Conservation (phyloP, 2,329 filamentous ascomycete genomes). For the Curvularia sp. region DNA sequence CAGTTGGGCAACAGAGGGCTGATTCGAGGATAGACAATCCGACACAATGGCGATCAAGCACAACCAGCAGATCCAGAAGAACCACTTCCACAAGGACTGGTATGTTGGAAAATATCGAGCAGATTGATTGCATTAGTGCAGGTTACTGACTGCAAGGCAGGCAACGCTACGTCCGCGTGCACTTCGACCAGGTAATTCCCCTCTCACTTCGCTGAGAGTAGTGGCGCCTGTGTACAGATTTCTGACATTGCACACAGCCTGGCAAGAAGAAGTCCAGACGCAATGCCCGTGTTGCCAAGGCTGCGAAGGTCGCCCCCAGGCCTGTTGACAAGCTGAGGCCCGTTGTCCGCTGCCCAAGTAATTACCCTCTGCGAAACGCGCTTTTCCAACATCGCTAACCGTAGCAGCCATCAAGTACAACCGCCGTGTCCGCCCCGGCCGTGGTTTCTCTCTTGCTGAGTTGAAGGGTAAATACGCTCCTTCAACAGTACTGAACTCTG, state of each 20-base stretch:
- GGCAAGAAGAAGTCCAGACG: slow-evolving; percentile 95
- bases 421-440: slow-evolving; percentile 93
- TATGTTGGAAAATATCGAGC: slow-evolving; percentile 23
- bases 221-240: slow-evolving; percentile 58
- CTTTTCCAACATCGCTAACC: neutral
- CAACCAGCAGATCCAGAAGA: slow-evolving; percentile 98
- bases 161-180: slow-evolving; percentile 97
- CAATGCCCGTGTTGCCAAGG: slow-evolving; percentile 91
- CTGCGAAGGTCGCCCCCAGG: slow-evolving; percentile 91
- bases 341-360: slow-evolving; percentile 85
- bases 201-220: slow-evolving; percentile 59
- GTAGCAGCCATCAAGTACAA: slow-evolving; percentile 65
- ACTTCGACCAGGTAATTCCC: slow-evolving; percentile 97
- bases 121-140: neutral
- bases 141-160: slow-evolving; percentile 53
- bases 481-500: neutral
- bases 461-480: slow-evolving; percentile 77
- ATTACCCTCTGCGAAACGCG: neutral
- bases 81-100: slow-evolving; percentile 74
- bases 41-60: slow-evolving; percentile 87
- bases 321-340: slow-evolving; percentile 97
- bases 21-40: slow-evolving; percentile 31
- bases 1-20: slow-evolving; percentile 2
- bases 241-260: slow-evolving; percentile 66
- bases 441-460: slow-evolving; percentile 97